Conservation (phyloP, 2,329 filamentous ascomycete genomes). For the Oidium heveae region DNA sequence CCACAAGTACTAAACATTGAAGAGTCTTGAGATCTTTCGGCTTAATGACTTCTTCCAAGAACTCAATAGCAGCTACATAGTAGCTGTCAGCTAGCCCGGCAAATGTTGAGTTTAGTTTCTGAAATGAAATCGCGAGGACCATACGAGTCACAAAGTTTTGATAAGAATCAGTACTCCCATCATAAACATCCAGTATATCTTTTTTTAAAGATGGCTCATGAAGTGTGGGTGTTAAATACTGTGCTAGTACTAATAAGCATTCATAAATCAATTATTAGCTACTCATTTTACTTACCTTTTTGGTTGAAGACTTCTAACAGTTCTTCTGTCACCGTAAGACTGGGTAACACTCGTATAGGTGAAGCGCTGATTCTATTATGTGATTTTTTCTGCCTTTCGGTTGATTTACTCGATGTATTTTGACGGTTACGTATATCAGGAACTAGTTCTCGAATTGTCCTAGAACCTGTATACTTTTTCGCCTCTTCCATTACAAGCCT, state of each 20-base stretch:
- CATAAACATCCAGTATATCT: slow-evolving; percentile 61
- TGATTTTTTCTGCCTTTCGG: slow-evolving; percentile 42
- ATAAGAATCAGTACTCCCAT: slow-evolving; percentile 49
- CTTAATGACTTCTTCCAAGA: slow-evolving; percentile 58
- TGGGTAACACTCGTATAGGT: slow-evolving; percentile 52
- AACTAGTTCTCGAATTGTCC: slow-evolving; percentile 78
- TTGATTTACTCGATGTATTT: slow-evolving; percentile 40
- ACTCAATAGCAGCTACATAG: slow-evolving; percentile 69
- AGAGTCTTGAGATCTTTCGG: slow-evolving; percentile 79
- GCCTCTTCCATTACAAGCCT: slow-evolving; percentile 89
- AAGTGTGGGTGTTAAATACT: slow-evolving; percentile 66
- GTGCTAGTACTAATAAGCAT: slow-evolving; percentile 29
- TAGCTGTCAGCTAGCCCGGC: slow-evolving; percentile 89
- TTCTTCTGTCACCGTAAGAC: slow-evolving; percentile 45
- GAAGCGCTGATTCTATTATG: slow-evolving; percentile 78
- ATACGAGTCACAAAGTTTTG: slow-evolving; percentile 75
- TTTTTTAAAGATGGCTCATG: slow-evolving; percentile 58
- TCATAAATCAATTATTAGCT: not conserved
- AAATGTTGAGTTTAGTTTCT: slow-evolving; percentile 72
- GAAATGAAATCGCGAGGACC: slow-evolving; percentile 83
- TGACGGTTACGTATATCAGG: slow-evolving; percentile 42
- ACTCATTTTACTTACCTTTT: slow-evolving; percentile 31
- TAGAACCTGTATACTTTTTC: slow-evolving; percentile 75
- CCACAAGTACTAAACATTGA: slow-evolving; percentile 70
- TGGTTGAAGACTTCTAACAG: slow-evolving; percentile 68